These are phyloP conservation scores for Strigomonas culicis DNA, from an alignment of 208 protist genomes.

Conservation along the genomic window DNA sequence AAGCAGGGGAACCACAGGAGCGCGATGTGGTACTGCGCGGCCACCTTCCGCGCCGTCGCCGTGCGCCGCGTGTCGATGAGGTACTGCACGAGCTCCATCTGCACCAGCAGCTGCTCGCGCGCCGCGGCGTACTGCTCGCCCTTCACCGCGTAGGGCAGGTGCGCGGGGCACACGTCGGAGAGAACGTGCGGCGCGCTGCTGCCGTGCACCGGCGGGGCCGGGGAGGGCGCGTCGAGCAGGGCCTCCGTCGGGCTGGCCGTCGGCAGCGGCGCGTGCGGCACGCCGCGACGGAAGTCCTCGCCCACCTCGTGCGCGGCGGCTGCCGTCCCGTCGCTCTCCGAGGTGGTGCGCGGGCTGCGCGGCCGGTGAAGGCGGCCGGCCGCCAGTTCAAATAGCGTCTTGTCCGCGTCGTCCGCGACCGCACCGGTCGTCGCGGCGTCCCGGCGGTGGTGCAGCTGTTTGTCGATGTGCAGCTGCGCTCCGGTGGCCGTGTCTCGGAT, in stretches of 20 bases:
- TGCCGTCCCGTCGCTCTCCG: too few relatives aligned
- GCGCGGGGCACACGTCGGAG: constrained; percentile 49
- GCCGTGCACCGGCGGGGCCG: too few relatives aligned
- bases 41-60: constrained; percentile 51
- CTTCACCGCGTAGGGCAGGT: constrained; percentile 44
- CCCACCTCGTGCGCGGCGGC: background rate
- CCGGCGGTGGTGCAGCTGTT: too few relatives aligned
- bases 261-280: background rate
- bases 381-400: background rate
- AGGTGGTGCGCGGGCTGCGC: background rate
- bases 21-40: constrained; percentile 56
- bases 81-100: constrained; percentile 80
- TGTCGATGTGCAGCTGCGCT: too few relatives aligned
- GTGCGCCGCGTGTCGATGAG: constrained; percentile 63
- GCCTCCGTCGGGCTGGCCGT: background rate
- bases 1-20: constrained; percentile 76
- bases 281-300: background rate
- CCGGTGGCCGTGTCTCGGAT: background rate
- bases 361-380: background rate
- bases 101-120: constrained; percentile 46
- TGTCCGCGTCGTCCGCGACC: background rate
- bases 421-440: too few relatives aligned
- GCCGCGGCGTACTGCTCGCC: constrained; percentile 39
- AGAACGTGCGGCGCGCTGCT: constrained; percentile 14
- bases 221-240: background rate